Percentiles rank a stretch among this genome's conserved stretches.
Evolutionary conservation across 75 land plant genomes (phyloP).

Genomic region (Larix kaempferi): DNA sequence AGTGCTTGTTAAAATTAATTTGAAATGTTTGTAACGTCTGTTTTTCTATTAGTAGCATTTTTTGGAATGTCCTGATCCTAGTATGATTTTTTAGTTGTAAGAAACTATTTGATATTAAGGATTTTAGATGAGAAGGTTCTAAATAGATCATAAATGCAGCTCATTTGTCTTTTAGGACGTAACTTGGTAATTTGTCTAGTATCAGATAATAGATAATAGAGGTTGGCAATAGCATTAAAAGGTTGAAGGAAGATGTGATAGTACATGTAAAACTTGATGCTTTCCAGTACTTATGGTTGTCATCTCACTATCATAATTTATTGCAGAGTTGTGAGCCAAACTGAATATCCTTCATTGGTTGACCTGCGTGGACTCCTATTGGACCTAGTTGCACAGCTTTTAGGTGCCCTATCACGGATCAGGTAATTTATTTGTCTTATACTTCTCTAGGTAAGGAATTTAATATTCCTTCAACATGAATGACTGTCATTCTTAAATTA

Average conservation of each 20-base stretch:
- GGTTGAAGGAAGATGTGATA: neutral
- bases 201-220: too few species aligned
- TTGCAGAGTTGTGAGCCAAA: conserved; percentile 94
- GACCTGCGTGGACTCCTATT: conserved; percentile 92
- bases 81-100: neutral
- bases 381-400: conserved; percentile 97
- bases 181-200: neutral
- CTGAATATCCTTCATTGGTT: conserved; percentile 96
- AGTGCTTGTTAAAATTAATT: neutral
- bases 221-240: too few species aligned
- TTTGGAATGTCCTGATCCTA: neutral
- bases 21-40: neutral
- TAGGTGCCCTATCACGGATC: conserved; percentile 95
- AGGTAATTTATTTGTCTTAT: conserved; percentile 39
- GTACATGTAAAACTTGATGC: neutral
- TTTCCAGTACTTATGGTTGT: neutral
- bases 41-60: neutral
- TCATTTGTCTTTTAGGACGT: neutral
- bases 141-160: neutral
- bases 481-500: neutral
- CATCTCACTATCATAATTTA: neutral
- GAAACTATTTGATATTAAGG: neutral
- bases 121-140: neutral
- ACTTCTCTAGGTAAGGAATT: neutral
- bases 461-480: neutral